phyloP scores from a whole-genome alignment of 768 basidiomycete species.

The Kondoa subrosea region DNA sequence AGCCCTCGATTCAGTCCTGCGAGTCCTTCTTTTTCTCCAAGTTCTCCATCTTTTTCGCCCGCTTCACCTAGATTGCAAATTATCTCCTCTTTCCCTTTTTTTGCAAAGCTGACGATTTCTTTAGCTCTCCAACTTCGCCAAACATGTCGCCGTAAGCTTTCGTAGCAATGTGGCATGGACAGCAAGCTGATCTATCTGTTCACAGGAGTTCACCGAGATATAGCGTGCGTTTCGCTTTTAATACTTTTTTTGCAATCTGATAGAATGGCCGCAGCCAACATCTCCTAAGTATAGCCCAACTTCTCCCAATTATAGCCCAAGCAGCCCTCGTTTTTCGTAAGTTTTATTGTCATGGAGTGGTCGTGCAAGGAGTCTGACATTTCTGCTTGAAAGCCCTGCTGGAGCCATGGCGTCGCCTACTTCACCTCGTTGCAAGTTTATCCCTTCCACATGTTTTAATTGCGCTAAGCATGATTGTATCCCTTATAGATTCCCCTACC shows the following conservation, averaged over 20 bases:
- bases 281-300: slow-evolving; percentile 67
- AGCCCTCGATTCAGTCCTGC: background rate
- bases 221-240: slow-evolving; percentile 14
- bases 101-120: slow-evolving; percentile 13
- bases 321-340: background rate
- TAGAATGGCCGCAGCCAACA: slow-evolving; percentile 57
- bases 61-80: slow-evolving; percentile 7
- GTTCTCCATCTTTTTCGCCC: background rate
- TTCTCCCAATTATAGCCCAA: slow-evolving; percentile 5
- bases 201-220: slow-evolving; percentile 13
- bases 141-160: slow-evolving; percentile 21
- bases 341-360: slow-evolving; percentile 25
- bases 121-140: slow-evolving; percentile 20
- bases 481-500: slow-evolving; percentile 22
- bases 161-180: background rate
- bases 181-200: slow-evolving; percentile 28
- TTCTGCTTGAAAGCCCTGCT: background rate
- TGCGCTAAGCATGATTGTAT: background rate
- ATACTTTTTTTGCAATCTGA: slow-evolving; percentile 34
- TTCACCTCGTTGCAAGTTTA: slow-evolving; percentile 13
- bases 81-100: slow-evolving; percentile 16
- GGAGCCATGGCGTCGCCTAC: background rate
- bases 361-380: background rate
- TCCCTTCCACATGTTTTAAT: slow-evolving; percentile 11
- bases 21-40: background rate